Evolutionary conservation across 2,329 filamentous ascomycete genomes (phyloP).

Genomic region (Aspergillus latus): DNA sequence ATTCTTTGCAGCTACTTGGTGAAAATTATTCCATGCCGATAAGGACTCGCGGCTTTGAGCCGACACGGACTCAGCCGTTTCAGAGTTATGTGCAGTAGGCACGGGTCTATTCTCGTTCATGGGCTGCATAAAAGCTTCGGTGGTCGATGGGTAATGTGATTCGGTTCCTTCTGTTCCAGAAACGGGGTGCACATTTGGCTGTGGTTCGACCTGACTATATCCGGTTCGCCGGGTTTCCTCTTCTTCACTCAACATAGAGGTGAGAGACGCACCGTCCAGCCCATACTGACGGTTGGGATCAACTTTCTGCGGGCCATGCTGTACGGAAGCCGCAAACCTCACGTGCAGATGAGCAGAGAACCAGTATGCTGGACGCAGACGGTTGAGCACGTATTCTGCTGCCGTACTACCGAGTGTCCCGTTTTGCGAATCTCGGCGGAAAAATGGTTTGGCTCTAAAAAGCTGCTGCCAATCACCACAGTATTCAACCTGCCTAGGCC

Average conservation of each 20-base stretch:
- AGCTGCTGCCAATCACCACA: conserved; percentile 68
- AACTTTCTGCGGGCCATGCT: conserved; percentile 42
- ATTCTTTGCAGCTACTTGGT: conserved; percentile 30
- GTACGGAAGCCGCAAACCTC: conserved; percentile 70
- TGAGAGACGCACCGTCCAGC: conserved; percentile 22
- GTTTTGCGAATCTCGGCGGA: conserved; percentile 71
- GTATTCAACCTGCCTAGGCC: conserved; percentile 81
- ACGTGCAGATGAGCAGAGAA: conserved; percentile 92
- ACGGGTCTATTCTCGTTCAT: neutral
- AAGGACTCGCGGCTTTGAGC: conserved; percentile 20
- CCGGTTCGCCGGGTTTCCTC: neutral
- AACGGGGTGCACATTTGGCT: neutral
- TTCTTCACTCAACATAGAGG: conserved; percentile 14
- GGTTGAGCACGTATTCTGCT: conserved; percentile 75
- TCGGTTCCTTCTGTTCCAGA: neutral
- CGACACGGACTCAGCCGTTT: neutral
- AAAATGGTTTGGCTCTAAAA: conserved; percentile 71
- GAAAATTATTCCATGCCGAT: conserved; percentile 43
- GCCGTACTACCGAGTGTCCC: conserved; percentile 78
- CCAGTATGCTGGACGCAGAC: conserved; percentile 81
- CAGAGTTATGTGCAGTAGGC: neutral
- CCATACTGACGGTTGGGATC: conserved; percentile 17
- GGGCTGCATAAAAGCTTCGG: neutral
- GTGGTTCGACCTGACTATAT: neutral
- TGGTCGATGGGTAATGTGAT: neutral